Evolutionary conservation across 2,329 filamentous ascomycete species (phyloP).

Genomic region (Aspergillus amoenus): DNA sequence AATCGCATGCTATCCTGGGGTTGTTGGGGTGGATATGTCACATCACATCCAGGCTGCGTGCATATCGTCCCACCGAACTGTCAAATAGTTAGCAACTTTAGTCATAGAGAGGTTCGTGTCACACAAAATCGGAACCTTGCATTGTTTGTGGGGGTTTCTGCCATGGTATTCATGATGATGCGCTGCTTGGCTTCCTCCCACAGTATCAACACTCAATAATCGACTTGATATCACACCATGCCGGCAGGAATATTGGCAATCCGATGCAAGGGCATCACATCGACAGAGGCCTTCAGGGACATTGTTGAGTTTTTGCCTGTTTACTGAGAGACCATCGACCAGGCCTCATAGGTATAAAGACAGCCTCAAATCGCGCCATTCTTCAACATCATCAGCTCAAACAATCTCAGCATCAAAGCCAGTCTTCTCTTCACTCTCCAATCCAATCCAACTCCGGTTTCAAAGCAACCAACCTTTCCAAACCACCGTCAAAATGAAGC

Average conservation of each 20-base stretch:
- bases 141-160: neutral
- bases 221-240: neutral
- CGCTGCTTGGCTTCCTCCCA: neutral
- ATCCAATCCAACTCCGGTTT: neutral
- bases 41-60: neutral
- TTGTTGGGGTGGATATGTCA: neutral
- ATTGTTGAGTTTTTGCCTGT: neutral
- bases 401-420: neutral
- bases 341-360: neutral
- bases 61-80: neutral
- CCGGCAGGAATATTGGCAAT: neutral
- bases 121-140: neutral
- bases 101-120: neutral
- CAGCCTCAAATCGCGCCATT: neutral
- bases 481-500: constrained; percentile 26
- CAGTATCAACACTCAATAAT: neutral
- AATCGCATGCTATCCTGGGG: neutral
- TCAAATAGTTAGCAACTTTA: neutral
- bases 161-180: neutral
- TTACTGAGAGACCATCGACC: neutral
- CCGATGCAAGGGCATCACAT: neutral
- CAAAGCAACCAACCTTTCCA: neutral
- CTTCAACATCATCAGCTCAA: neutral
- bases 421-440: neutral
- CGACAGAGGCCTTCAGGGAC: neutral